These are phyloP conservation scores for Mycosphaerella sp. DNA, from an alignment of 2,329 filamentous ascomycete genomes.

Conservation along the genomic window DNA sequence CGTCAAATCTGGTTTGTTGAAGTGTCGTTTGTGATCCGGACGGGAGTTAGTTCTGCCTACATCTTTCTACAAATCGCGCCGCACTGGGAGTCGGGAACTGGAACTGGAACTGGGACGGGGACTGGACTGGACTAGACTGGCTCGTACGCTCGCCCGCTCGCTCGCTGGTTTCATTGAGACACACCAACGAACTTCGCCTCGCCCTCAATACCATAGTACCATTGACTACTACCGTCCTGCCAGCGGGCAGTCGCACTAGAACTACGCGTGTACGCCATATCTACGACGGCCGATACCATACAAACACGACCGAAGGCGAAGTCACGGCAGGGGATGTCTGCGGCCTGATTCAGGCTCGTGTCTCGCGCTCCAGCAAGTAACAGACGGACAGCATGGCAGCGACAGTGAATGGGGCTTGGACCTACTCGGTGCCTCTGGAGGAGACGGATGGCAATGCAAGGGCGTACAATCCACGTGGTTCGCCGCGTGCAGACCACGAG, in stretches of 20 bases:
- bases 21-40: not conserved
- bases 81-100: too few relatives aligned
- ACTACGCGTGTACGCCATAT: not conserved
- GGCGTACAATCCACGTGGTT: slow-evolving; percentile 3
- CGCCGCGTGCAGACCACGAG: slow-evolving; percentile 5
- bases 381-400: not conserved
- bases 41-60: too few relatives aligned
- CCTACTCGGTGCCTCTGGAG: slow-evolving; percentile 22
- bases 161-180: too few relatives aligned
- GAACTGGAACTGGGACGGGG: too few relatives aligned
- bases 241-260: too few relatives aligned
- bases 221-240: too few relatives aligned
- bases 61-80: too few relatives aligned
- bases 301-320: not conserved
- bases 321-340: not conserved
- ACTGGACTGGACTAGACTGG: too few relatives aligned
- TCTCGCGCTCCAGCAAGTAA: not conserved
- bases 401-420: slow-evolving; percentile 19
- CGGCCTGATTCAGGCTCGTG: not conserved
- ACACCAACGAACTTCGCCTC: too few relatives aligned
- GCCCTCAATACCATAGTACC: too few relatives aligned
- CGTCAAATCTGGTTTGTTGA: not conserved
- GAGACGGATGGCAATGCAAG: slow-evolving; percentile 23
- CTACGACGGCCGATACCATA: not conserved
- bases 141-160: too few relatives aligned